Evolutionary conservation across 164 flowering plant genomes (phyloP), one percentile per base, ranked within the genome.

Genomic region (Berberis thunbergii): DNA sequence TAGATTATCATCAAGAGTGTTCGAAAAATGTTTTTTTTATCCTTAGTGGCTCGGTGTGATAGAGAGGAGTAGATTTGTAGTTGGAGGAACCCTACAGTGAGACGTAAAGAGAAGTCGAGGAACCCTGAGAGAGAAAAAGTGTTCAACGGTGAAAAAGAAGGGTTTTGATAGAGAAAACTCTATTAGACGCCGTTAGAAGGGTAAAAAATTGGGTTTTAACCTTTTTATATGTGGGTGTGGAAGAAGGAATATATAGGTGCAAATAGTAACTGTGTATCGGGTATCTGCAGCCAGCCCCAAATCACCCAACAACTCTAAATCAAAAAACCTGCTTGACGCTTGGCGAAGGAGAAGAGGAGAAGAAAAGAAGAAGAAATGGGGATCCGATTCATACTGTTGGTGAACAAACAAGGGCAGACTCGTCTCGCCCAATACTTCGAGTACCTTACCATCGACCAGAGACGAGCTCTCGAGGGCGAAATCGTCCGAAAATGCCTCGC

Each of bases 371-470:
- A n/a, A 48, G 46, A 46, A 68, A 13, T 78, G 76, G 96, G 91
- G 76, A 91, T 95, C 80, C 72, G 98, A 78, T 95, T 95, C 86
- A 69, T 95, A 67, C 54, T 95, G 72, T 75, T 95, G 94, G 99
- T 95, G 82, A 95, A 95, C 95, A 95, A 95, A 76, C 99, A 91
- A 76, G 99, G 98, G 4, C 99, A 95, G 69, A 95, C 99, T 6
- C 82, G 99, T 11, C 86, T 95, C 0, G 99, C 99, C 52, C 99
- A 95, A 64, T 95, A 95, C 79, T 95, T 91, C 75, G 99, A 95
- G 57, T 88, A 91, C 77, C 94, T 95, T 43, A 95, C 89, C 43
- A 67, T 95, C 54, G 97, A 95, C 74, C 89, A 89, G 74, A 73
- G 99, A 7, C 84, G 99, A 39, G 96, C 98, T 64, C 97, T 95